Evolutionary conservation across 139 green algal species (phyloP).

Genomic region (Chlorella sp.): DNA sequence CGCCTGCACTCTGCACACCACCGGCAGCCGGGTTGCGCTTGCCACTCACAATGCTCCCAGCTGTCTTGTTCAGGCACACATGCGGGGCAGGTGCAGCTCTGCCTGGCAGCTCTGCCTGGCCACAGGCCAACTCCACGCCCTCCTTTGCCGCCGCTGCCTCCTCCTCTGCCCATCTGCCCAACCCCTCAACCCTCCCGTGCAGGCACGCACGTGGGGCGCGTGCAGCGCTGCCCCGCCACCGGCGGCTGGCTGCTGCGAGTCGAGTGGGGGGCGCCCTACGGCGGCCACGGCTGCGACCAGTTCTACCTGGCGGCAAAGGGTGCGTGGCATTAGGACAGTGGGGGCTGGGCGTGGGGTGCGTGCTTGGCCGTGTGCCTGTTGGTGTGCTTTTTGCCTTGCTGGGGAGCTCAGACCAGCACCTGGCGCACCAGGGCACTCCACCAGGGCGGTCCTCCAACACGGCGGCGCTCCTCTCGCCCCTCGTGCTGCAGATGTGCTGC

Average conservation of each 20-base stretch:
- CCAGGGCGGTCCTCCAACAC: too few species aligned
- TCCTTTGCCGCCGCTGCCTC: too few species aligned
- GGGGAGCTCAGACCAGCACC: too few species aligned
- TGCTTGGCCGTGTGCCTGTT: neutral
- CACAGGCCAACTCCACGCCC: neutral
- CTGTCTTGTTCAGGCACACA: neutral
- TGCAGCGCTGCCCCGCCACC: conserved; percentile 2
- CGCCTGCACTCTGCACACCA: too few species aligned
- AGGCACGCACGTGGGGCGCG: conserved; percentile 12
- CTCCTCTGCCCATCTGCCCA: neutral
- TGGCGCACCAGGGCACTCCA: too few species aligned
- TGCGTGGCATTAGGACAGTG: neutral
- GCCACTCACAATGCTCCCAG: neutral
- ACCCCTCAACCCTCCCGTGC: neutral
- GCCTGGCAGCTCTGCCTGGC: neutral
- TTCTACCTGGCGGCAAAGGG: neutral
- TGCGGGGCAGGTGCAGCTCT: neutral
- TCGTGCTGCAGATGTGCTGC: conserved; percentile 17
- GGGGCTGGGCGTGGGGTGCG: neutral
- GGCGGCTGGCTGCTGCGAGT: conserved; percentile 13
- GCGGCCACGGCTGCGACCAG: neutral
- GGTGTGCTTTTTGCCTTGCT: neutral
- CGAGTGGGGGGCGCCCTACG: neutral
- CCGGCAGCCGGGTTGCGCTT: neutral
- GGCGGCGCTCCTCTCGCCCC: neutral